phyloP scores from a whole-genome alignment of 176 grass and related monocot species.

The Thalia dealbata region DNA sequence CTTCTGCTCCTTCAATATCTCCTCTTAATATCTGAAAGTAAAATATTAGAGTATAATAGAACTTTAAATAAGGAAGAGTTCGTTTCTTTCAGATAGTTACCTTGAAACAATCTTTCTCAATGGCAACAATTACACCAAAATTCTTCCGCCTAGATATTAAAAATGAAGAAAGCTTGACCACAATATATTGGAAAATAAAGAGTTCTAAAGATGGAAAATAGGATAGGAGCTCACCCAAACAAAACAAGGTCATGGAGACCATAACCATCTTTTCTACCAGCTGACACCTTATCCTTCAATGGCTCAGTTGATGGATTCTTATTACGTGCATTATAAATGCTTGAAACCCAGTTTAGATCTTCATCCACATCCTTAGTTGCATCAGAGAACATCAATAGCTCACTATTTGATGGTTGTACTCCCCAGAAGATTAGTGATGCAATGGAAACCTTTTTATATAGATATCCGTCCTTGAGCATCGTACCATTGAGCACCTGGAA shows the following conservation, averaged over 20 bases:
- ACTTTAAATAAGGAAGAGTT: slow-evolving; percentile 1
- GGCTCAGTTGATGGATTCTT: slow-evolving; percentile 34
- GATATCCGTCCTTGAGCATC: slow-evolving; percentile 94
- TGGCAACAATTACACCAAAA: slow-evolving; percentile 72
- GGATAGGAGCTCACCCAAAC: slow-evolving; percentile 55
- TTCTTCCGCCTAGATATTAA: slow-evolving; percentile 54
- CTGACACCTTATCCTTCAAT: slow-evolving; percentile 19
- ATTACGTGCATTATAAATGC: slow-evolving; percentile 45
- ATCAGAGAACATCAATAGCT: slow-evolving; percentile 74
- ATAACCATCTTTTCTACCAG: slow-evolving; percentile 38
- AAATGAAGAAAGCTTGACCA: slow-evolving; percentile 20
- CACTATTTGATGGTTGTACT: slow-evolving; percentile 66
- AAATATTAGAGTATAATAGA: slow-evolving; percentile 11
- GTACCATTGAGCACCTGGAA: slow-evolving; percentile 84
- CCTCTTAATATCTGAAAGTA: slow-evolving; percentile 67
- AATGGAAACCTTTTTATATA: slow-evolving; percentile 72
- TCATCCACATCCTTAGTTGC: slow-evolving; percentile 40
- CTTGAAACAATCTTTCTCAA: slow-evolving; percentile 73
- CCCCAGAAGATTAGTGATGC: slow-evolving; percentile 86
- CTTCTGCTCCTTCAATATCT: slow-evolving; percentile 48
- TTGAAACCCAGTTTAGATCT: slow-evolving; percentile 72
- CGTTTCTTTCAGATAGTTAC: slow-evolving; percentile 31
- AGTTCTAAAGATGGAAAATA: slow-evolving; percentile 4
- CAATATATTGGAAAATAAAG: neutral
- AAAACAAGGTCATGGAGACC: slow-evolving; percentile 86